phyloP scores from a whole-genome alignment of 495 filamentous ascomycete genomes.

The Trichocladium antarcticum region DNA sequence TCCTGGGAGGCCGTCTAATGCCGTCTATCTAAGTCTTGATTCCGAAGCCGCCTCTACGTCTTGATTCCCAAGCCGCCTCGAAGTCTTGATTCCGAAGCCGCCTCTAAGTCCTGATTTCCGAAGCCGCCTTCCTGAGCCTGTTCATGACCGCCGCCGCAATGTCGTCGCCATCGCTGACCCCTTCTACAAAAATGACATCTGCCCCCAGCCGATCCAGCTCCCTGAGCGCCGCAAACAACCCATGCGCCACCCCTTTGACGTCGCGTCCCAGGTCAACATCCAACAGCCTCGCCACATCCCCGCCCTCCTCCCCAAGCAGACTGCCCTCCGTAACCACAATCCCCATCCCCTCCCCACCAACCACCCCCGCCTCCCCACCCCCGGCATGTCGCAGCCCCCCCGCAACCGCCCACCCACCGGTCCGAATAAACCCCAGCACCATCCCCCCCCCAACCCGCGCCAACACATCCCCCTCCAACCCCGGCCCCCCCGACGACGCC shows the following conservation, averaged over 20 bases:
- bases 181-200: conserved; percentile 85
- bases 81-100: no score
- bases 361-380: conserved; percentile 17
- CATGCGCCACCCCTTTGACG: conserved; percentile 63
- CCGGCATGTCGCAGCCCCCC: conserved; percentile 19
- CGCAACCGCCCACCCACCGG: conserved; percentile 30
- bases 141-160: conserved; percentile 97
- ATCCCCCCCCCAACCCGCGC: conserved; percentile 6
- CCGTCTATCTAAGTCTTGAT: conserved; percentile 2
- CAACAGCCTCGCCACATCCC: conserved; percentile 30
- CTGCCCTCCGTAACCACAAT: conserved; percentile 28
- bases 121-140: conserved; percentile 77
- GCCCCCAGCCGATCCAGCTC: conserved; percentile 70
- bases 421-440: conserved; percentile 36
- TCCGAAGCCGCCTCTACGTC: conserved; percentile 29
- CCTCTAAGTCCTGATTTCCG: conserved; percentile 37
- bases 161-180: conserved; percentile 68
- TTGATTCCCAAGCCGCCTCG: conserved; percentile 6
- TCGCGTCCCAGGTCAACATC: conserved; percentile 58
- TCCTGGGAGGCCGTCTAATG: conserved; percentile 13
- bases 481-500: conserved; percentile 20
- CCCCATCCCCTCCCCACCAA: conserved; percentile 7
- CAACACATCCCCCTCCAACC: conserved; percentile 5
- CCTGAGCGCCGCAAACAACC: conserved; percentile 75
- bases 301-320: conserved; percentile 16